phyloP scores from a whole-genome alignment of 768 basidiomycete genomes.

The Basidioascus undulatus region DNA sequence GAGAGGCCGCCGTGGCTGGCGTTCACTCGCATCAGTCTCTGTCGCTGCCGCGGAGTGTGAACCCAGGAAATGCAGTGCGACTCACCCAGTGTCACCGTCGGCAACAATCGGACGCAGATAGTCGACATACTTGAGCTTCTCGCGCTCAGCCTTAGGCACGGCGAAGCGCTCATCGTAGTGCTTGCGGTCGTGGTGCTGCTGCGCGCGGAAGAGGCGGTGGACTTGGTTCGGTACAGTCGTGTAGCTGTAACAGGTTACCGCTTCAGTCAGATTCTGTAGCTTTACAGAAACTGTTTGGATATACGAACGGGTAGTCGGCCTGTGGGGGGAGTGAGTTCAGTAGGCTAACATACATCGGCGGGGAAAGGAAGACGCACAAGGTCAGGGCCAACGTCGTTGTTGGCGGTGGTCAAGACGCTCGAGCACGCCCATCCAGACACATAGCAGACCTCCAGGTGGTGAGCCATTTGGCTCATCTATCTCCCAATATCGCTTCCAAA shows the following conservation, averaged over 20 bases:
- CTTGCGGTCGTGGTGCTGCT: slow-evolving; percentile 78
- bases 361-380: slow-evolving; percentile 44
- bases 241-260: too few species aligned
- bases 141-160: slow-evolving; percentile 35
- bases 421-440: slow-evolving; percentile 82
- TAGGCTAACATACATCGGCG: not conserved
- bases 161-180: slow-evolving; percentile 68
- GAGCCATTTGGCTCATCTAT: slow-evolving; percentile 86
- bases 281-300: too few species aligned
- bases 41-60: not conserved
- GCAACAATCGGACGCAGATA: slow-evolving; percentile 83
- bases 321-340: slow-evolving; percentile 14
- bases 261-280: too few species aligned
- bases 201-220: slow-evolving; percentile 69
- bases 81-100: slow-evolving; percentile 78
- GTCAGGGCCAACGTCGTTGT: slow-evolving; percentile 80
- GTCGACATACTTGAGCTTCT: slow-evolving; percentile 53
- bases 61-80: slow-evolving; percentile 4
- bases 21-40: slow-evolving; percentile 6
- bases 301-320: too few species aligned
- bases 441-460: slow-evolving; percentile 63
- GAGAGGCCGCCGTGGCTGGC: slow-evolving; percentile 73
- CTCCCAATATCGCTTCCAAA: too few species aligned
- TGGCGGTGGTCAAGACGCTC: slow-evolving; percentile 64
- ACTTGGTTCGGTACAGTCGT: slow-evolving; percentile 93